phyloP scores from a whole-genome alignment of 495 filamentous ascomycete species.

The Trichoderma reesei region DNA sequence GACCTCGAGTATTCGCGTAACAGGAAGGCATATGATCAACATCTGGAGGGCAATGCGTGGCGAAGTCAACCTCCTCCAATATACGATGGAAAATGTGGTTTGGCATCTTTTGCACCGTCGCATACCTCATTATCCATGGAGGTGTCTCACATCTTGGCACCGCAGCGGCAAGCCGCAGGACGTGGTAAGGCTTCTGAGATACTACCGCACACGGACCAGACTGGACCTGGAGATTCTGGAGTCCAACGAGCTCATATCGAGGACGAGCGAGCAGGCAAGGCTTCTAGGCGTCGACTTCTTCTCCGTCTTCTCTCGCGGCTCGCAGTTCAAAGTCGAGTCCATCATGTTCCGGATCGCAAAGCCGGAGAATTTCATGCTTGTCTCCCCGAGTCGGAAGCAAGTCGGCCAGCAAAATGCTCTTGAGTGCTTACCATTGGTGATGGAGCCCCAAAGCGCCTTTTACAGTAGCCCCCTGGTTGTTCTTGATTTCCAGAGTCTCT shows the following conservation, averaged over 20 bases:
- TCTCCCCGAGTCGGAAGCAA: conserved; percentile 84
- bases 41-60: conserved; percentile 94
- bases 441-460: conserved; percentile 95
- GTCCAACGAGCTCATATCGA: conserved; percentile 74
- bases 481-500: conserved; percentile 91
- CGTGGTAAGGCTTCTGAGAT: conserved; percentile 64
- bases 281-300: conserved; percentile 93
- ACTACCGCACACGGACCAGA: conserved; percentile 67
- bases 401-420: conserved; percentile 90
- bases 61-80: conserved; percentile 83
- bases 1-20: conserved; percentile 76
- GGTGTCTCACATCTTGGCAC: conserved; percentile 75
- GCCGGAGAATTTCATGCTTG: conserved; percentile 84
- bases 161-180: conserved; percentile 54
- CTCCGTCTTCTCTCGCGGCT: conserved; percentile 86
- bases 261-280: conserved; percentile 91
- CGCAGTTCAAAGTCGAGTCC: conserved; percentile 96
- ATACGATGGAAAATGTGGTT: conserved; percentile 93
- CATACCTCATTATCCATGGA: conserved; percentile 78
- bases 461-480: conserved; percentile 86
- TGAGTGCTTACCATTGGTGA: conserved; percentile 89
- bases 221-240: conserved; percentile 87
- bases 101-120: conserved; percentile 88
- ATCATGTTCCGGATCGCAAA: conserved; percentile 98
- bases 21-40: conserved; percentile 91